Percentiles rank a stretch among this genome's conserved stretches.
Evolutionary conservation across 345 rosid genomes (phyloP).

Genomic region (Hibiscus tridactylites): DNA sequence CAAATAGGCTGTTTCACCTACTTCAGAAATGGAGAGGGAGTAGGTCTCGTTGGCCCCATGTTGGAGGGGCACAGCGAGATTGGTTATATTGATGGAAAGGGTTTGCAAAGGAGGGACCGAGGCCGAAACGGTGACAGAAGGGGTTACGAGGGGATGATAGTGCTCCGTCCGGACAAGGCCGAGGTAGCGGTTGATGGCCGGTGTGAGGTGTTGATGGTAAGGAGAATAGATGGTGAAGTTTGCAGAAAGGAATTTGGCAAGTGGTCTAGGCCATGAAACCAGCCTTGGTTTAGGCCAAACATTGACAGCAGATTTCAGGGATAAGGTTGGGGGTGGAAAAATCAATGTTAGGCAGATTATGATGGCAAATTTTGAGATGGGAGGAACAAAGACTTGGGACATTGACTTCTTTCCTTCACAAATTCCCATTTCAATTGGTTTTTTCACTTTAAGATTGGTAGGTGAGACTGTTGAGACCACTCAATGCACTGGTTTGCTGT

Average conservation of each 20-base stretch:
- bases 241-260: slow-evolving; percentile 39
- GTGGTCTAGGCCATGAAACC: slow-evolving; percentile 50
- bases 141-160: slow-evolving; percentile 34
- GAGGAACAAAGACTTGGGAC: neutral
- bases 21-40: slow-evolving; percentile 40
- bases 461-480: neutral
- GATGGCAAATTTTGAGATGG: neutral
- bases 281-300: slow-evolving; percentile 74
- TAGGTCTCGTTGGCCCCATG: slow-evolving; percentile 76
- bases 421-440: neutral
- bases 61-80: slow-evolving; percentile 43
- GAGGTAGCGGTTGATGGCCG: slow-evolving; percentile 48
- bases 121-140: slow-evolving; percentile 30
- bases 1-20: slow-evolving; percentile 25
- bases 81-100: slow-evolving; percentile 36
- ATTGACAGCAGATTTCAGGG: slow-evolving; percentile 18
- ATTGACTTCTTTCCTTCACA: neutral
- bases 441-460: neutral
- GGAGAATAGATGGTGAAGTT: slow-evolving; percentile 46
- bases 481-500: neutral
- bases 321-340: neutral
- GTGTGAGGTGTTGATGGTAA: slow-evolving; percentile 36
- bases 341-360: neutral
- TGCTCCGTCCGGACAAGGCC: slow-evolving; percentile 38
- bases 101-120: slow-evolving; percentile 20